phyloP scores from a whole-genome alignment of 2,329 filamentous ascomycete species.

The Penicillium olsonii region DNA sequence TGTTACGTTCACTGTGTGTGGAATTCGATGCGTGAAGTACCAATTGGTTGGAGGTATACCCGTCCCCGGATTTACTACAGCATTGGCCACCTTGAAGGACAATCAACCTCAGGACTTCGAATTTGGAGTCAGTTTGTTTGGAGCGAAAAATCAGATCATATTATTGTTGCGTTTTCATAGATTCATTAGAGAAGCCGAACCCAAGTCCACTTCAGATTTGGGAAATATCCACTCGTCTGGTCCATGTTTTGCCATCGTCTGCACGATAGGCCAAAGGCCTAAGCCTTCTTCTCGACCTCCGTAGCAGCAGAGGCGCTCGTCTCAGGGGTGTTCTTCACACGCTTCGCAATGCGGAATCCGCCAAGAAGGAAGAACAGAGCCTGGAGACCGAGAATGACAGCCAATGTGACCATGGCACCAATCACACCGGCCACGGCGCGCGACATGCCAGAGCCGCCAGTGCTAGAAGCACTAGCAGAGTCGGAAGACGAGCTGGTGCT shows the following conservation, averaged over 20 bases:
- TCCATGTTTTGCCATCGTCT: neutral
- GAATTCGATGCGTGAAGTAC: neutral
- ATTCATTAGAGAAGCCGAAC: conserved; percentile 8
- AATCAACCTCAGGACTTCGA: no score
- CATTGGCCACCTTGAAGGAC: no score
- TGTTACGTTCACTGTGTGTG: neutral
- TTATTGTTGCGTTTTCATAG: conserved; percentile 7
- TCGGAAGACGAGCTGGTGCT: conserved; percentile 28
- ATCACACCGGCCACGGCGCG: conserved; percentile 78
- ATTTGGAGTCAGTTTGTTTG: no score
- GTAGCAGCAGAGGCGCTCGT: conserved; percentile 9
- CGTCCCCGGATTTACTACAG: no score
- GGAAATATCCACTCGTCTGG: neutral
- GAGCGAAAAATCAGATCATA: neutral
- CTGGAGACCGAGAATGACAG: conserved; percentile 61
- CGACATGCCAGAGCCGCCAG: conserved; percentile 54
- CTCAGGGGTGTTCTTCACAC: conserved; percentile 35
- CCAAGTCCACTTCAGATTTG: conserved; percentile 7
- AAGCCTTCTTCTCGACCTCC: conserved; percentile 24
- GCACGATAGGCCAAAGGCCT: neutral
- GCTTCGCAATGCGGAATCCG: conserved; percentile 61
- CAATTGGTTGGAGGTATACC: no score
- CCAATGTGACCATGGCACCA: conserved; percentile 68
- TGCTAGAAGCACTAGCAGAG: conserved; percentile 19
- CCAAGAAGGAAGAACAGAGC: conserved; percentile 56